Base-by-base conservation (phyloP, 768 basidiomycete genomes). In the Cyathus striatus region DNA sequence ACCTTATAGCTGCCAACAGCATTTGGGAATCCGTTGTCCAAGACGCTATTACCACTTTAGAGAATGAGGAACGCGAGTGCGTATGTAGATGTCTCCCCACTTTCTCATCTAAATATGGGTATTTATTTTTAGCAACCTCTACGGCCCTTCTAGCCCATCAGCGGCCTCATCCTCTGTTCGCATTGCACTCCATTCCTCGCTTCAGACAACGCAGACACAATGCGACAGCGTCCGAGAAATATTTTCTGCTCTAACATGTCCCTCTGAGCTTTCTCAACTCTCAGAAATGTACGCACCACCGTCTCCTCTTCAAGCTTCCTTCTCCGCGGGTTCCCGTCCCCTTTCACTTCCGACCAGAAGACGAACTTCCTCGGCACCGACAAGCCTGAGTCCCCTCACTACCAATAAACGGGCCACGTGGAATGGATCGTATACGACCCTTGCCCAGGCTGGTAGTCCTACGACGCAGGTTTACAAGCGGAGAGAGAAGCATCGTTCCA, bases 241-340 rank as follows among this genome's bases (percentile, higher is more conserved):
- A 2, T 74, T 92, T 38, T 74, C 82, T 5, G 89, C 88, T 12
- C 75, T 92, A 36, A 83, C 89, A 0, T 78, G 76, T 5, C 82
- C 85, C 5, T 58, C 73, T 12, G 81, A 86, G 49, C 67, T 90
- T n/a, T 72, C 82, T 7, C 89, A 87, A 55, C 71, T 92, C 9
- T 69, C 85, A 9, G 89, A 89, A 62, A 92, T 92, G 90, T 92
- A 92, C 59, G 86, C 87, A 0, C 89, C 90, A 4, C 76, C 87
- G 0, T 86, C 83, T 0, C 83, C 86, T 4, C 53, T 47, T 25
- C 60, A 50, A 50, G 58, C 56, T 21, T 47, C 22, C 22, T 68
- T 61, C 47, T 53, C 50, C 9, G 41, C 46, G 6, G 51, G 25
- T 38, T 38, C 59, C 30, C 69, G 74, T 42, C 78, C 75, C 0